phyloP scores from a whole-genome alignment of 345 rosid species.

The Gossypium bickii region DNA sequence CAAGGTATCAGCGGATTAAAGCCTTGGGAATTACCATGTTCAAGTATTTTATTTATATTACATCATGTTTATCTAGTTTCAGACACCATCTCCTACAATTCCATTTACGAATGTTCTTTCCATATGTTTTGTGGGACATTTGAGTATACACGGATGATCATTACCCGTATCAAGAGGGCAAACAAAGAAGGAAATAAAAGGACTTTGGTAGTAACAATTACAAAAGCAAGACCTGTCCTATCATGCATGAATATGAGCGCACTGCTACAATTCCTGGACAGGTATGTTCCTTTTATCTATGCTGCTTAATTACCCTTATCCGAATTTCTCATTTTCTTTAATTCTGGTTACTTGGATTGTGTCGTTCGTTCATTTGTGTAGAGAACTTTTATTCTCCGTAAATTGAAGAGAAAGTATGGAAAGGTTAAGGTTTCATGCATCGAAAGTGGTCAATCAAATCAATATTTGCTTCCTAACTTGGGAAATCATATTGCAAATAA shows the following conservation, averaged over 20 bases:
- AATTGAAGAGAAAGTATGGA: constrained; percentile 11
- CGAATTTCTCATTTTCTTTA: too few relatives aligned
- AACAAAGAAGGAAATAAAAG: constrained; percentile 28
- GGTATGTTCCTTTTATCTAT: not conserved
- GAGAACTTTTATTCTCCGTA: constrained; percentile 6
- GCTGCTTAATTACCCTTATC: not conserved
- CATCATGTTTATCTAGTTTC: not conserved
- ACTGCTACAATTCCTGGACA: constrained; percentile 15
- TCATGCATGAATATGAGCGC: constrained; percentile 33
- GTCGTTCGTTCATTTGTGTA: not conserved
- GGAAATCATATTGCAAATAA: constrained; percentile 9
- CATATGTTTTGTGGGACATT: not conserved
- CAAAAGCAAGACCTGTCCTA: constrained; percentile 24
- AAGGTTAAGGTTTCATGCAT: not conserved
- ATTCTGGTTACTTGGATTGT: not conserved
- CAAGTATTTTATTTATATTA: not conserved
- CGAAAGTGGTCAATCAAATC: not conserved
- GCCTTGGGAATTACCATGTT: constrained; percentile 9
- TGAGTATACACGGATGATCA: constrained; percentile 8
- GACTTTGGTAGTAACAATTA: constrained; percentile 20
- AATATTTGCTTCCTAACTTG: constrained; percentile 7
- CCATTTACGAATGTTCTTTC: not conserved
- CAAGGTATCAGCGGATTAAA: constrained; percentile 9
- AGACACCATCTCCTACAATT: not conserved
- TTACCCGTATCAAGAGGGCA: constrained; percentile 3